phyloP scores from a whole-genome alignment of 257 asterid genomes.

The Primulina eburnea region DNA sequence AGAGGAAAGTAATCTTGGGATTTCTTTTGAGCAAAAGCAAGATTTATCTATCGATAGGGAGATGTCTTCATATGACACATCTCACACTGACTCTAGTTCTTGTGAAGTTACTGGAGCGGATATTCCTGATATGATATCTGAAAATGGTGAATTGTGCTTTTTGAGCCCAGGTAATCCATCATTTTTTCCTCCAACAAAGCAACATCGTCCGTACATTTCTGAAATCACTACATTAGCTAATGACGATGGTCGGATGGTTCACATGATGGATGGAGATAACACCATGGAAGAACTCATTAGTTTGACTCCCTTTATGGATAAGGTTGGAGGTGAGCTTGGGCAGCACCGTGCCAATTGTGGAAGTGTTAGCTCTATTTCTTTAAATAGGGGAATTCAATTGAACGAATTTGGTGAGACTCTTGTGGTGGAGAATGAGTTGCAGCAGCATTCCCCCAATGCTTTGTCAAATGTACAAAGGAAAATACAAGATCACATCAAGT shows the following conservation, averaged over 20 bases:
- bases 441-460: not conserved
- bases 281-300: constrained; percentile 20
- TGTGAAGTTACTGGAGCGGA: constrained; percentile 32
- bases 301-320: constrained; percentile 17
- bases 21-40: constrained; percentile 28
- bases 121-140: constrained; percentile 28
- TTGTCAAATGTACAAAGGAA: constrained; percentile 2
- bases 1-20: constrained; percentile 30
- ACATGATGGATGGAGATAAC: constrained; percentile 23
- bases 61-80: constrained; percentile 31
- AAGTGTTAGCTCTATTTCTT: constrained; percentile 23
- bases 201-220: constrained; percentile 25
- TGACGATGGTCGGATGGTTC: constrained; percentile 24
- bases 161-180: constrained; percentile 24
- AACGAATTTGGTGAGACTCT: constrained; percentile 4
- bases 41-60: constrained; percentile 38
- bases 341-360: constrained; percentile 20
- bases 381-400: constrained; percentile 13
- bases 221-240: constrained; percentile 25
- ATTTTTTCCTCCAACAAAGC: constrained; percentile 24
- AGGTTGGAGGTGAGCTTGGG: constrained; percentile 19
- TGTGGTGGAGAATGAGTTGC: constrained; percentile 2
- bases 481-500: constrained; percentile 20
- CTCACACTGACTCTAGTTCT: constrained; percentile 37
- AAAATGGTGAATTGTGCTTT: constrained; percentile 29